These are phyloP conservation scores for Diaporthe sp. DNA, from an alignment of 2,329 filamentous ascomycete species.

Conservation along the genomic window DNA sequence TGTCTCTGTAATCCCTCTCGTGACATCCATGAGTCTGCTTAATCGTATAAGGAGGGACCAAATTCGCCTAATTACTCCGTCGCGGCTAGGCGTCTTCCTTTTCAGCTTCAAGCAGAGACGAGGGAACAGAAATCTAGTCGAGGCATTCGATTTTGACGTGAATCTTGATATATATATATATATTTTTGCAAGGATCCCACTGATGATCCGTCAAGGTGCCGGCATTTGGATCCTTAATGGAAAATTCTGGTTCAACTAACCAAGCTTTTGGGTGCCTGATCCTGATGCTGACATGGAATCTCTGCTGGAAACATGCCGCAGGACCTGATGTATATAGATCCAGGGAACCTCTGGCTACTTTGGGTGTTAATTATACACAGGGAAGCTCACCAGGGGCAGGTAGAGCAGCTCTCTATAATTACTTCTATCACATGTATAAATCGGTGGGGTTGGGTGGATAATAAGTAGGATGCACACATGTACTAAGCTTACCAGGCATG, in stretches of 20 bases:
- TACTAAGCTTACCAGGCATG: neutral
- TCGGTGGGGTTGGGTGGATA: neutral
- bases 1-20: too few relatives aligned
- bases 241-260: neutral
- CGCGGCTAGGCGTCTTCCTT: too few relatives aligned
- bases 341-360: too few relatives aligned
- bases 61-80: too few relatives aligned
- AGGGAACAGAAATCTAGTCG: neutral
- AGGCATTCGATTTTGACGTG: too few relatives aligned
- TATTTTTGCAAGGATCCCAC: neutral
- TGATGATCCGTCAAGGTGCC: neutral
- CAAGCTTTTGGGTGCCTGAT: neutral
- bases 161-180: neutral
- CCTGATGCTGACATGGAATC: neutral
- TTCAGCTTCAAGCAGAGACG: neutral
- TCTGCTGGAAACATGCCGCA: neutral
- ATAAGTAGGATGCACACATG: neutral
- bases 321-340: neutral
- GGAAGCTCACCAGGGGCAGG: neutral
- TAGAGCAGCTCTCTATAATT: neutral
- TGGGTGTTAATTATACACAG: neutral
- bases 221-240: neutral
- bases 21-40: neutral
- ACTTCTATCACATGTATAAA: neutral
- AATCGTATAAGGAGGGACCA: neutral